Evolutionary conservation across 305 asterid genomes (phyloP).

Genomic region (Stenogyne calaminthoides): DNA sequence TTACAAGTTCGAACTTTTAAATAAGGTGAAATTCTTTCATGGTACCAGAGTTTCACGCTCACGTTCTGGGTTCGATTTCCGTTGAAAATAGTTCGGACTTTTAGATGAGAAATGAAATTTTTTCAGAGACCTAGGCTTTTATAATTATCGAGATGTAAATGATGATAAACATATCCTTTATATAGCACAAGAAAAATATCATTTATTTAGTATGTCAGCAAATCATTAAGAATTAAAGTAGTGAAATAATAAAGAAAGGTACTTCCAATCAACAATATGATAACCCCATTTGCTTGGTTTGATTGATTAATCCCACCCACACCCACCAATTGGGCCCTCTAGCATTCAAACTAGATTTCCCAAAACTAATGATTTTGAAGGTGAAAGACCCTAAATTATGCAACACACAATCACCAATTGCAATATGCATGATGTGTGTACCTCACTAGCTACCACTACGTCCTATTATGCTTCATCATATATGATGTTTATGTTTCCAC

Average conservation of each 20-base stretch:
- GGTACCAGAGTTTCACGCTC: too few relatives aligned
- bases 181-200: too few relatives aligned
- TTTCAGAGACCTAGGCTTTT: too few relatives aligned
- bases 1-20: too few relatives aligned
- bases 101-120: too few relatives aligned
- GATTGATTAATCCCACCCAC: conserved; percentile 31
- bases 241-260: conserved; percentile 14
- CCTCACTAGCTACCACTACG: conserved; percentile 32
- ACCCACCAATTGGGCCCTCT: conserved; percentile 27
- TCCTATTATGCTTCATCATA: conserved; percentile 21
- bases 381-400: conserved; percentile 23
- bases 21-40: too few relatives aligned
- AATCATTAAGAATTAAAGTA: conserved; percentile 13
- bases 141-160: too few relatives aligned
- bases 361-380: conserved; percentile 28
- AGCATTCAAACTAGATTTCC: conserved; percentile 17
- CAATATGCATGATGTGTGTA: conserved; percentile 48
- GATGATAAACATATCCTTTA: too few relatives aligned
- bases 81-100: too few relatives aligned
- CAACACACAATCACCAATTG: conserved; percentile 20
- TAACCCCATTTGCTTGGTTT: neutral
- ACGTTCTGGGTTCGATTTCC: too few relatives aligned
- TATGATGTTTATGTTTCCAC: neutral
- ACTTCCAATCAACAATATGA: neutral
- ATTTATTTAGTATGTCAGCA: conserved; percentile 17